Evolutionary conservation across 176 grass and related monocot genomes (phyloP).

Genomic region (Eremochloa ophiuroides): DNA sequence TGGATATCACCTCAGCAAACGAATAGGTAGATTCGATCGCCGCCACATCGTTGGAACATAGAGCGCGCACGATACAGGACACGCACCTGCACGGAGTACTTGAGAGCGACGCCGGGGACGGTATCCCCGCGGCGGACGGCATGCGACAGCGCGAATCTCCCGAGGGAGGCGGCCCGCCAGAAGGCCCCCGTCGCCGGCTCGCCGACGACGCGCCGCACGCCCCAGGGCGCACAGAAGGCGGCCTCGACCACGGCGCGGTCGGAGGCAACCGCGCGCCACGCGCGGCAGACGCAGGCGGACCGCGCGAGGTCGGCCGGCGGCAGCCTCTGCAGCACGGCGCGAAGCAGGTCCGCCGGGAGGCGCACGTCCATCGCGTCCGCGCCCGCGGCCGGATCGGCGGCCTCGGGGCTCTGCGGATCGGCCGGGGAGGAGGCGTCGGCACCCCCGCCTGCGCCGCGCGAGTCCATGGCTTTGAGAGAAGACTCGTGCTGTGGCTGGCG

Average conservation of each 20-base stretch:
- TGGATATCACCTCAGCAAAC: not conserved
- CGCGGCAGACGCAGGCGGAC: slow-evolving; percentile 79
- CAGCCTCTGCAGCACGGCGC: slow-evolving; percentile 59
- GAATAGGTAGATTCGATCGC: not conserved
- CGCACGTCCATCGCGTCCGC: slow-evolving; percentile 40
- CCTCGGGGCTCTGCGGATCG: not conserved
- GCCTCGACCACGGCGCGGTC: slow-evolving; percentile 62
- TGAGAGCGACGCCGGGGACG: slow-evolving; percentile 69
- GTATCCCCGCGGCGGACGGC: slow-evolving; percentile 59
- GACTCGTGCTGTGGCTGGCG: not conserved
- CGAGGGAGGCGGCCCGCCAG: slow-evolving; percentile 60
- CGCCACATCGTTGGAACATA: not conserved
- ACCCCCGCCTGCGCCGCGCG: slow-evolving; percentile 25
- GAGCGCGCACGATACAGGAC: not conserved
- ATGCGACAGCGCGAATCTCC: slow-evolving; percentile 78
- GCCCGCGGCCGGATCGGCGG: not conserved
- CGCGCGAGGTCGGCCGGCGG: slow-evolving; percentile 61
- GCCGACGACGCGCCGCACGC: slow-evolving; percentile 57
- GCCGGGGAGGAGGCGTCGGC: not conserved
- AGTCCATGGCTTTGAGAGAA: slow-evolving; percentile 48
- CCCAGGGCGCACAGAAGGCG: slow-evolving; percentile 70
- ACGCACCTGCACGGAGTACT: slow-evolving; percentile 80
- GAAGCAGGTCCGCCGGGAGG: slow-evolving; percentile 65
- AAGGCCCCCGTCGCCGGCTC: slow-evolving; percentile 61
- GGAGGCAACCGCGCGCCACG: slow-evolving; percentile 63